A percentile compares a stretch with the other conserved stretches of the same genome.
Evolutionary conservation across 305 asterid species (phyloP).

Genomic region (Coffea humblotiana): DNA sequence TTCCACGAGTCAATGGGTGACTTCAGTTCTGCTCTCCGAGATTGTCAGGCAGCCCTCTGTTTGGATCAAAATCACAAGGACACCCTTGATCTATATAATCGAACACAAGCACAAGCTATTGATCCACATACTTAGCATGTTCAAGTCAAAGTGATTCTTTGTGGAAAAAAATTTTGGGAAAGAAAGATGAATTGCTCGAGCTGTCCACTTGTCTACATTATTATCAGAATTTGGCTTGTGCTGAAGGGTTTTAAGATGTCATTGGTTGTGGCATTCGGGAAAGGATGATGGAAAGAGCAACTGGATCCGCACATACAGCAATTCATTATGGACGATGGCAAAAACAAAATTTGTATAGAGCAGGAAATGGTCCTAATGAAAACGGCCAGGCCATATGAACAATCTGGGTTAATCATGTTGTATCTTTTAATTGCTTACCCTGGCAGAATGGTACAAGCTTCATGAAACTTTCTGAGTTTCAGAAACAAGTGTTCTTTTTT

Average conservation of each 20-base stretch:
- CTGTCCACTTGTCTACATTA: constrained; percentile 7
- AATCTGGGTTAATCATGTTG: constrained; percentile 17
- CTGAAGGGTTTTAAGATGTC: constrained; percentile 15
- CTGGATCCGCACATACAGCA: constrained; percentile 20
- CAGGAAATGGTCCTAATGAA: neutral
- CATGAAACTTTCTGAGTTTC: constrained; percentile 7
- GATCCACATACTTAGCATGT: constrained; percentile 8
- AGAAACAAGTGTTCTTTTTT: constrained; percentile 8
- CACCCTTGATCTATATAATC: constrained; percentile 50
- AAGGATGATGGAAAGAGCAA: constrained; percentile 10
- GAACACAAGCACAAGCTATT: constrained; percentile 35
- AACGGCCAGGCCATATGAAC: constrained; percentile 6
- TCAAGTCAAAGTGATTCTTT: neutral
- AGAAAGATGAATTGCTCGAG: constrained; percentile 16
- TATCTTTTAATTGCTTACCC: constrained; percentile 8
- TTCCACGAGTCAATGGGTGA: constrained; percentile 61
- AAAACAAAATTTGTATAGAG: neutral
- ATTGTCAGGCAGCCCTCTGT: constrained; percentile 66
- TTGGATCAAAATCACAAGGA: constrained; percentile 62
- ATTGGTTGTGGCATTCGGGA: constrained; percentile 2
- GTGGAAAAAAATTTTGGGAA: constrained; percentile 6
- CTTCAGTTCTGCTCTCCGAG: constrained; percentile 45
- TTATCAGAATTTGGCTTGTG: neutral
- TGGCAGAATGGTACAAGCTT: constrained; percentile 17
- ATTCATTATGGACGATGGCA: constrained; percentile 9